Percentiles rank a stretch among this genome's conserved stretches.
Conservation (phyloP, 805 yeast species). For the Peterozyma xylosa region DNA sequence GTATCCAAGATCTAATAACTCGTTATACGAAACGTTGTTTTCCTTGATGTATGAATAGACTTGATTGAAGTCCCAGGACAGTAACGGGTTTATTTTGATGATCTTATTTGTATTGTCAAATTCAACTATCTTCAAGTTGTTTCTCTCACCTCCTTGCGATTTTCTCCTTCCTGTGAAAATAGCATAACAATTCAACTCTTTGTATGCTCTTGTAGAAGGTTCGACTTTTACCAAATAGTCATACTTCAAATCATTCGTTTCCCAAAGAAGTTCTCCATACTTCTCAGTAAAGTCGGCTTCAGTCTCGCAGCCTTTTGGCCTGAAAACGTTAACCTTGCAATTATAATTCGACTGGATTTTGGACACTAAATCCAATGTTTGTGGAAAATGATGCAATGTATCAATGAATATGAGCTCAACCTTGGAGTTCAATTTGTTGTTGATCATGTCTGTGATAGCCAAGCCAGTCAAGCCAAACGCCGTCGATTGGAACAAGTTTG, state of each 20-base stretch:
- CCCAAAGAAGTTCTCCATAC: constrained; percentile 82
- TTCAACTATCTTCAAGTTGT: constrained; percentile 67
- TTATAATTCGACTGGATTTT: constrained; percentile 52
- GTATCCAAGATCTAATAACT: constrained; percentile 76
- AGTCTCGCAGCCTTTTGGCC: constrained; percentile 49
- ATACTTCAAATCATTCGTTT: constrained; percentile 67
- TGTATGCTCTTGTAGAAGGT: constrained; percentile 82
- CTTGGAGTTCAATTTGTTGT: constrained; percentile 34
- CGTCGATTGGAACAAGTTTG: constrained; percentile 80
- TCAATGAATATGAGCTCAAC: constrained; percentile 81
- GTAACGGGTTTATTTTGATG: constrained; percentile 83
- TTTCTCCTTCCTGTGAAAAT: constrained; percentile 89
- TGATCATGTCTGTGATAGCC: constrained; percentile 77
- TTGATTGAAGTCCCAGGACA: constrained; percentile 70
- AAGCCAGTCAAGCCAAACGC: constrained; percentile 94
- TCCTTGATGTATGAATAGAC: constrained; percentile 64
- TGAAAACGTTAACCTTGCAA: constrained; percentile 52
- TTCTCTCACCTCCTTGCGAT: constrained; percentile 84
- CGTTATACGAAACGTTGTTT: constrained; percentile 79
- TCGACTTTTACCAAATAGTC: constrained; percentile 89
- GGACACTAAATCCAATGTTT: constrained; percentile 70
- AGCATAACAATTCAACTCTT: constrained; percentile 64
- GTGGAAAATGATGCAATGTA: constrained; percentile 92
- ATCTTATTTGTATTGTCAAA: constrained; percentile 62
- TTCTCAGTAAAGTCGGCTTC: constrained; percentile 57